Evolutionary conservation across 2,329 filamentous ascomycete species (phyloP), one percentile per base, ranked within the genome.

Genomic region (Orbilia javanica): DNA sequence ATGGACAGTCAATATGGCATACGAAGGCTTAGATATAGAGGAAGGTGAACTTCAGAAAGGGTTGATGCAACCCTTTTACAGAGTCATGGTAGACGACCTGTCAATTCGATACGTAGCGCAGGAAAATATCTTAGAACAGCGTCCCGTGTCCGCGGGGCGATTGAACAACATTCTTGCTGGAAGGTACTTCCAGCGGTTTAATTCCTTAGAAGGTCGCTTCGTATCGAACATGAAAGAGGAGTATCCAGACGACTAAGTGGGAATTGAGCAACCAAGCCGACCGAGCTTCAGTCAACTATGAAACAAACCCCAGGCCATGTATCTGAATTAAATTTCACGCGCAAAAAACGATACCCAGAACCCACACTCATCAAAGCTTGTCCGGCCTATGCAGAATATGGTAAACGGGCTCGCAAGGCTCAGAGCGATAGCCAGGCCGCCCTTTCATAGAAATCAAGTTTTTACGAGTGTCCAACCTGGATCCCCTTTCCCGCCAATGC

Each of bases 131-230:
- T 85, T 90, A 73, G 84, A 90, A n/a, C 85, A 93, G 82, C 55
- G 83, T 64, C 83, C 85, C 80, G 80, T 86, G 36, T 84, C 91
- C 1, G 87, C 88, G 0, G 84, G 88, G n/a, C 84, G 88, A 25
- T 86, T 96, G 79, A 88, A 93, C 82, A 62, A 77, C 60, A 86
- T 87, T 53, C 84, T 92, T 80, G 93, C 94, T 2, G 96, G 96
- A 0, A 91, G 91, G 81, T 93, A 93, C 84, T 98, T 99, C 84
- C 96, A 93, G 84, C 87, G 93, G 48, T 98, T 94, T 87, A 93
- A 97, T 84, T 82, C 83, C 3, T 85, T 85, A 36, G 86, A 84
- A 0, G 89, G 89, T 80, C 86, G 85, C 3, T 99, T 98, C 85
- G 87, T 97, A 34, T 97, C 93, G 81, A 98, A 97, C 83, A 86